Evolutionary conservation across 169 alveolate genomes (phyloP).

Genomic region (Haemoproteus tartakovskyi): DNA sequence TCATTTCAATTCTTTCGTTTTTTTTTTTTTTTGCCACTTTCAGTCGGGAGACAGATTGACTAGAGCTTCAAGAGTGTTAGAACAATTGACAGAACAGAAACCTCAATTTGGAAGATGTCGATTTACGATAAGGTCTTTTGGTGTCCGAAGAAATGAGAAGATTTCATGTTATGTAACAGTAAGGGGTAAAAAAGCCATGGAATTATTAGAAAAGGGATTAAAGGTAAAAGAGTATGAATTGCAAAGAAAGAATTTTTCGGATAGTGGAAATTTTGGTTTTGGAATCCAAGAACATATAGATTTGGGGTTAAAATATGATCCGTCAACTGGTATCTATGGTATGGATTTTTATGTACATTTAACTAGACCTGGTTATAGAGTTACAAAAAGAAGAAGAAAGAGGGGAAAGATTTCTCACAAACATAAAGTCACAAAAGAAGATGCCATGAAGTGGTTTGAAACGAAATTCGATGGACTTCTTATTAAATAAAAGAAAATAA

Average conservation of each 20-base stretch:
- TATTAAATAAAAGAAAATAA: constrained; percentile 81
- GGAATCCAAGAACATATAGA: constrained; percentile 99
- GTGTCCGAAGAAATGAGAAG: constrained; percentile 98
- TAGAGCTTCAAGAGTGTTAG: constrained; percentile 98
- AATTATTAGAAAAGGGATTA: constrained; percentile 97
- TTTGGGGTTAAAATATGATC: constrained; percentile 99
- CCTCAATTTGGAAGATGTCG: constrained; percentile 97
- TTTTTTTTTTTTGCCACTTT: background rate
- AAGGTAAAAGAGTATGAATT: constrained; percentile 99
- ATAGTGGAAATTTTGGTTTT: constrained; percentile 99
- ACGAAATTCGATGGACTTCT: constrained; percentile 97
- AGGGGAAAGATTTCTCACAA: constrained; percentile 89
- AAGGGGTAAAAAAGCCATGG: constrained; percentile 99
- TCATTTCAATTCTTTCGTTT: background rate
- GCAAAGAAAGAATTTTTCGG: constrained; percentile 93
- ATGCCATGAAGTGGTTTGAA: constrained; percentile 96
- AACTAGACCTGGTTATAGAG: constrained; percentile 98
- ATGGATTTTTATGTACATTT: constrained; percentile 99
- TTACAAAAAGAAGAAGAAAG: constrained; percentile 91
- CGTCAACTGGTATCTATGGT: constrained; percentile 98
- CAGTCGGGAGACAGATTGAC: constrained; percentile 98
- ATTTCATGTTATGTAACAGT: constrained; percentile 98
- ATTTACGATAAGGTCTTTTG: constrained; percentile 96
- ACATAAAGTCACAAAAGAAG: constrained; percentile 96
- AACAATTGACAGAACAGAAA: constrained; percentile 97